Evolutionary conservation across 2,329 filamentous ascomycete species (phyloP).

Genomic region (Fusarium tuaranense): DNA sequence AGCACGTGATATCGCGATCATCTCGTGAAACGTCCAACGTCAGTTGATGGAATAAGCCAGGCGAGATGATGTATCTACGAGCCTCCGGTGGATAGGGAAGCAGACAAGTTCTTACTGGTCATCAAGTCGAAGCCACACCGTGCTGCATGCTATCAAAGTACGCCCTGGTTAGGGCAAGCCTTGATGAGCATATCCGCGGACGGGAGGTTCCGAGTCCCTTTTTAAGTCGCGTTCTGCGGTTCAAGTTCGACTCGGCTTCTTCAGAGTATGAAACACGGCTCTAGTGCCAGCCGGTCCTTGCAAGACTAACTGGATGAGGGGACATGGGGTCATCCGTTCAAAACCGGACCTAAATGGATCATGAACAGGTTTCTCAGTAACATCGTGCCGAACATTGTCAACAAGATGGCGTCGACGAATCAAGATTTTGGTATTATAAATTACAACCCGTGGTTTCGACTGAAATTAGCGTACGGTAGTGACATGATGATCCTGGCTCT

Average conservation of each 20-base stretch:
- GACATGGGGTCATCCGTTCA: neutral
- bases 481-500: neutral
- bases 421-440: neutral
- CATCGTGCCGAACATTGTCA: neutral
- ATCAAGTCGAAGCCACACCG: neutral
- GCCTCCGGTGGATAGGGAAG: neutral
- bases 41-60: neutral
- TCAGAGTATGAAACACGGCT: neutral
- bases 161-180: neutral
- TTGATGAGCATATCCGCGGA: neutral
- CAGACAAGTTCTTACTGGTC: neutral
- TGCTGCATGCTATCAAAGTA: neutral
- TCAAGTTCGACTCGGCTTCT: neutral
- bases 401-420: neutral
- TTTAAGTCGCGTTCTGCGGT: neutral
- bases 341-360: neutral
- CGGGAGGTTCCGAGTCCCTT: neutral
- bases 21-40: conserved; percentile 1
- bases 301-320: neutral
- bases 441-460: neutral
- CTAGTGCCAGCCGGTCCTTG: neutral
- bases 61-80: neutral
- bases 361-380: neutral
- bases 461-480: neutral
- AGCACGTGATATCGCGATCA: conserved; percentile 25